These are phyloP conservation scores for Cinnamomum chago DNA, from an alignment of 164 flowering plant genomes.

Conservation along the genomic window DNA sequence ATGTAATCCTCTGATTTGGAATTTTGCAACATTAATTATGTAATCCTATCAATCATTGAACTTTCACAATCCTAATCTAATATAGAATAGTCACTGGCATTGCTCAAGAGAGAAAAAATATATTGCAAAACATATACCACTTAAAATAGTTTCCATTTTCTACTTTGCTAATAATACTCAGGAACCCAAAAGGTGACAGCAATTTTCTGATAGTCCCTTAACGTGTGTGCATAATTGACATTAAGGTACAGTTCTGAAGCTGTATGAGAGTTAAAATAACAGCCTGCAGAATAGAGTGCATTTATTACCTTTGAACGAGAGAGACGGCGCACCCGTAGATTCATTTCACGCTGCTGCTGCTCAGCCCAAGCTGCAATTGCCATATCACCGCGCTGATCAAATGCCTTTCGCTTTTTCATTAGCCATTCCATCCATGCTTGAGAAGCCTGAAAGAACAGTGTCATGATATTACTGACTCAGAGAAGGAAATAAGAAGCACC, in stretches of 20 bases:
- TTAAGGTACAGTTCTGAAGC: too few species aligned
- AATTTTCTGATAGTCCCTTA: neutral
- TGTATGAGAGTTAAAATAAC: neutral
- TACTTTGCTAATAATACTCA: too few species aligned
- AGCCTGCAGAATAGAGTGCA: neutral
- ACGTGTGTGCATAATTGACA: neutral
- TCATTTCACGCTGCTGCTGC: slow-evolving; percentile 88
- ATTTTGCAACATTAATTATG: too few species aligned
- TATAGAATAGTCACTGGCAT: too few species aligned
- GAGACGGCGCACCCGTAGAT: slow-evolving; percentile 79
- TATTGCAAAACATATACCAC: too few species aligned
- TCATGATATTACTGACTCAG: neutral
- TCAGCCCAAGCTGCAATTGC: slow-evolving; percentile 98
- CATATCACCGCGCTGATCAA: slow-evolving; percentile 98
- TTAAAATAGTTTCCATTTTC: too few species aligned
- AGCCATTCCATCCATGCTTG: slow-evolving; percentile 99
- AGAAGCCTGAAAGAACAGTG: slow-evolving; percentile 56
- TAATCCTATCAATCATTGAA: too few species aligned
- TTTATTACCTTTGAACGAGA: slow-evolving; percentile 80
- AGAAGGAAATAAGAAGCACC: neutral
- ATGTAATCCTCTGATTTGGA: too few species aligned
- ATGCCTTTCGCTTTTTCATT: slow-evolving; percentile 83
- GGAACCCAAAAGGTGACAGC: too few species aligned
- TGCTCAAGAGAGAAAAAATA: too few species aligned
- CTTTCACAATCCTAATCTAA: too few species aligned